Evolutionary conservation across 805 yeast species (phyloP), one percentile per base, ranked within the genome.

Genomic region (Yarrowia phangngaensis): DNA sequence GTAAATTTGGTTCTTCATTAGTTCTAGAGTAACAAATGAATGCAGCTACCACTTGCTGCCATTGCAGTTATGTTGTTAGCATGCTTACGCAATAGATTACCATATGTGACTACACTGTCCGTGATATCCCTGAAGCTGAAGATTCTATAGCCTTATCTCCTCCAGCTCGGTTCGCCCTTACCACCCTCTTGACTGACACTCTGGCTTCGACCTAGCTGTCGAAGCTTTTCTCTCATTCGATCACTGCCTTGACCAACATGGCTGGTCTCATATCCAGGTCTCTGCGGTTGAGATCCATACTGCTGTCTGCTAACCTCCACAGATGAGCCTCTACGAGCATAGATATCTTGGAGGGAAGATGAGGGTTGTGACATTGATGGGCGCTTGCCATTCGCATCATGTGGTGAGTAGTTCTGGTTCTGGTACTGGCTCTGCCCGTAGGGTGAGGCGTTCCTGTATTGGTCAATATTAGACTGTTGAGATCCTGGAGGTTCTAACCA

Each of bases 401-500:
- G 43, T 29, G 32, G 12, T 38, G 24, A 4, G 31, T 27, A n/a
- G 19, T 7, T 7, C 9, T 26, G 17, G 17, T 36, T n/a, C 22
- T 35, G 38, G 13, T 20, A 14, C 27, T 33, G 38, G 13, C 28
- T 14, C n/a, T 14, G n/a, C n/a, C n/a, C n/a, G n/a, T n/a, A n/a
- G n/a, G n/a, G n/a, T n/a, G n/a, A n/a, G n/a, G n/a, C 28, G 14
- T 7, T 4, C 43, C 26, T 31, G n/a, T 19, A 38, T 32, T 38
- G 45, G 13, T 20, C 22, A 20, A 38, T n/a, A 14, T 24, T 17
- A 6, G 32, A 19, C 6, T 38, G 45, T 12, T 26, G 23, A 6
- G 24, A 17, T 6, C 43, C 43, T 15, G 53, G 57, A 12, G 55
- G 54, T 12, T 57, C 61, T 12, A 65, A 60, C 69, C 69, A 65